A percentile compares a stretch with the other conserved stretches of the same genome.
Conservation (phyloP, 2,329 filamentous ascomycete species). For the Arachnopeziza araneosa region DNA sequence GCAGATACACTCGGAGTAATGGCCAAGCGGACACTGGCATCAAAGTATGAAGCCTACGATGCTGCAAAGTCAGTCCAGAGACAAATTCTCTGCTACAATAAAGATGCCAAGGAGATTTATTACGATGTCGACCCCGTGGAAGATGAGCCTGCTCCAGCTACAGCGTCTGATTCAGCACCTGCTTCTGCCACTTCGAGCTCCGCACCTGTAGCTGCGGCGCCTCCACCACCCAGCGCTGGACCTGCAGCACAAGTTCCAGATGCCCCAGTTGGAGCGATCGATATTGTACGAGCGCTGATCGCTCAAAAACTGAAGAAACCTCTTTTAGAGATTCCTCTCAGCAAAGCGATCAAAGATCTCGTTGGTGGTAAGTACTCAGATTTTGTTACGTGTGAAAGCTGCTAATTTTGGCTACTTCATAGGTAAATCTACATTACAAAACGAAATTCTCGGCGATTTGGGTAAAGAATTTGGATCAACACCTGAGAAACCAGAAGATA, state of each 20-base stretch:
- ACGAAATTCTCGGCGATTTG: constrained; percentile 95
- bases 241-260: constrained; percentile 85
- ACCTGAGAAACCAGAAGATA: constrained; percentile 97
- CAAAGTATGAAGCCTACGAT: constrained; percentile 98
- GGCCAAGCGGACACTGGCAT: constrained; percentile 91
- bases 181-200: constrained; percentile 42
- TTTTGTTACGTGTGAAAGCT: background rate
- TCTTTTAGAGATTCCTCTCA: constrained; percentile 79
- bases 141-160: constrained; percentile 70
- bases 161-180: constrained; percentile 36
- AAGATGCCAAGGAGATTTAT: constrained; percentile 98
- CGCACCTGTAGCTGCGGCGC: constrained; percentile 47
- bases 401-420: constrained; percentile 16
- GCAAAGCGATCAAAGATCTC: constrained; percentile 97
- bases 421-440: constrained; percentile 98
- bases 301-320: constrained; percentile 98
- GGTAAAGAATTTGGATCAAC: constrained; percentile 98
- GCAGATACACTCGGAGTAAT: constrained; percentile 96
- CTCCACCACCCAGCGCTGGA: constrained; percentile 67
- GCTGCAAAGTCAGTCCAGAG: constrained; percentile 93
- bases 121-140: constrained; percentile 95
- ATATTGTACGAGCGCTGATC: constrained; percentile 83
- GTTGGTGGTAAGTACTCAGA: constrained; percentile 70
- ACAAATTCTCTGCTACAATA: constrained; percentile 99
- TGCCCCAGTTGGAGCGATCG: constrained; percentile 78